A percentile compares a stretch with the other conserved stretches of the same genome.
Evolutionary conservation across 2,329 filamentous ascomycete species (phyloP).

Genomic region (Oidium heveae): DNA sequence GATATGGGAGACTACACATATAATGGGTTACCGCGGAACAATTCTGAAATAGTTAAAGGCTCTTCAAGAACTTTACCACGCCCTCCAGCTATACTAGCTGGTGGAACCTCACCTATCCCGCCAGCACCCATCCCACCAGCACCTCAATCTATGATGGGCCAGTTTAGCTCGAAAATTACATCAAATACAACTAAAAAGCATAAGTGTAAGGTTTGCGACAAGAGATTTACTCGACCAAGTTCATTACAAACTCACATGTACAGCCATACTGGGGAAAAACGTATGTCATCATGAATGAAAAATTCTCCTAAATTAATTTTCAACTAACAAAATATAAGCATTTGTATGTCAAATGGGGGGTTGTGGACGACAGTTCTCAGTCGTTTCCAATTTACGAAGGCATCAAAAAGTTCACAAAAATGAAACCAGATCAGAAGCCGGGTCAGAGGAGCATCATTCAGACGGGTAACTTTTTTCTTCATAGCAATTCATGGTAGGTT

Average conservation of each 20-base stretch:
- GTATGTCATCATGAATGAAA: conserved; percentile 22
- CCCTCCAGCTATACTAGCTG: conserved; percentile 39
- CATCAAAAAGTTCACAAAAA: conserved; percentile 93
- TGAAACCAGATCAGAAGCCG: conserved; percentile 36
- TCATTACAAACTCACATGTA: conserved; percentile 96
- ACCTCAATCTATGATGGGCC: conserved; percentile 93
- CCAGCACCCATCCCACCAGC: no score
- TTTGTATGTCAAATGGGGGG: conserved; percentile 87
- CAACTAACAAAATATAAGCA: conserved; percentile 26
- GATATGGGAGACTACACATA: conserved; percentile 87
- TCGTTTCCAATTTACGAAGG: conserved; percentile 81
- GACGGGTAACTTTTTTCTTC: no score
- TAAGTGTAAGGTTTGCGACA: conserved; percentile 97
- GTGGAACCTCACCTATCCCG: conserved; percentile 30
- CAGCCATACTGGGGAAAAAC: conserved; percentile 93
- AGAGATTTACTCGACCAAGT: conserved; percentile 83
- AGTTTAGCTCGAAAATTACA: conserved; percentile 90
- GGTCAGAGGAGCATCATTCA: conserved; percentile 32
- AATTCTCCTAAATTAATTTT: neutral
- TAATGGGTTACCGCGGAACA: conserved; percentile 21
- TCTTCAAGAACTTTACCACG: conserved; percentile 63
- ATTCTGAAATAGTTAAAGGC: conserved; percentile 58
- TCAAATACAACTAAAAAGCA: conserved; percentile 97
- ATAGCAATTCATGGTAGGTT: no score
- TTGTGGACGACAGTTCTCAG: conserved; percentile 87